Percentiles rank a stretch among this genome's conserved stretches.
Evolutionary conservation across 2,329 filamentous ascomycete genomes (phyloP).

Genomic region (Coniochaeta hoffmannii): DNA sequence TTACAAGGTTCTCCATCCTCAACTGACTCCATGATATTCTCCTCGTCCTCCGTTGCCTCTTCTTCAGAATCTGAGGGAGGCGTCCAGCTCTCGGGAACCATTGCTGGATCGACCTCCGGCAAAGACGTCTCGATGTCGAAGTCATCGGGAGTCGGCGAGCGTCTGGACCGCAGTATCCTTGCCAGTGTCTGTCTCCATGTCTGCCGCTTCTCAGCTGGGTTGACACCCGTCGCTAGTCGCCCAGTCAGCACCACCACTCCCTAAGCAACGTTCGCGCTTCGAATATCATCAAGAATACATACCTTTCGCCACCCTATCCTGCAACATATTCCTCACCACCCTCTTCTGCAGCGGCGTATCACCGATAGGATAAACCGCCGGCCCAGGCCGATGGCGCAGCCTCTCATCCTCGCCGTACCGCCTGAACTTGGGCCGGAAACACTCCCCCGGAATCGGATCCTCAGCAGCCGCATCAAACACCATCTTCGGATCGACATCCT

Average conservation of each 20-base stretch:
- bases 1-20: not conserved
- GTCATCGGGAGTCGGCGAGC: not conserved
- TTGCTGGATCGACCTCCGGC: not conserved
- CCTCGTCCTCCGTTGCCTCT: not conserved
- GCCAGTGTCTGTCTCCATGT: not conserved
- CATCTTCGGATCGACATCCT: constrained; percentile 17
- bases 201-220: not conserved
- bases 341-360: constrained; percentile 29
- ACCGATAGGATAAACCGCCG: constrained; percentile 26
- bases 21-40: not conserved
- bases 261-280: too few species aligned
- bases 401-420: constrained; percentile 16
- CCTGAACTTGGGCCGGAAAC: constrained; percentile 13
- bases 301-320: constrained; percentile 13
- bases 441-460: constrained; percentile 16
- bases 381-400: constrained; percentile 19
- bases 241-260: not conserved
- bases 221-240: not conserved
- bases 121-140: not conserved
- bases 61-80: not conserved
- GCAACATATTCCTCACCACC: constrained; percentile 14
- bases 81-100: constrained; percentile 7
- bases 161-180: not conserved
- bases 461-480: constrained; percentile 19
- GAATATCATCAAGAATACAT: not conserved